Percentiles rank a stretch among this genome's conserved stretches.
Evolutionary conservation across 139 green algal genomes (phyloP).

Genomic region (Chlorella sorokiniana): DNA sequence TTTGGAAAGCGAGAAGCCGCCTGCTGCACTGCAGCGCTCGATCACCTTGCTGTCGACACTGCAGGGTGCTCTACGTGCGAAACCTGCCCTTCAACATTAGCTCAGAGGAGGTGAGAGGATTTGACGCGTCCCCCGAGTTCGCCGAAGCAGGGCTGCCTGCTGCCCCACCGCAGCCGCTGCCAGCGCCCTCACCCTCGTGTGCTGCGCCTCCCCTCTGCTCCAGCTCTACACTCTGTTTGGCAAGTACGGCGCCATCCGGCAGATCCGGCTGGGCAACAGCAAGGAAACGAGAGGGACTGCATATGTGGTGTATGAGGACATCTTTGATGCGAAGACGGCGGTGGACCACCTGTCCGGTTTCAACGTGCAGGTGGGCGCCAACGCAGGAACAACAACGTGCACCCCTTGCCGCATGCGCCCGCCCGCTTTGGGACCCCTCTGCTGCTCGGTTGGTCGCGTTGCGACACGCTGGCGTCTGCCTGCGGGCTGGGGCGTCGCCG

Average conservation of each 20-base stretch:
- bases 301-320: conserved; percentile 99
- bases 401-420: no score
- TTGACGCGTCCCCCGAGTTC: no score
- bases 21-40: neutral
- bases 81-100: conserved; percentile 99
- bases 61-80: conserved; percentile 81
- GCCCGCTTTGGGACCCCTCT: no score
- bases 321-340: conserved; percentile 97
- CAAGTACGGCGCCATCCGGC: conserved; percentile 94
- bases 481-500: no score
- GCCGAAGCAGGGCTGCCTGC: no score
- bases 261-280: conserved; percentile 83
- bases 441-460: neutral
- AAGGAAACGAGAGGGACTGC: conserved; percentile 97
- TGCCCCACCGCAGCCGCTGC: neutral
- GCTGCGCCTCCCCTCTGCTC: neutral
- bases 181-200: neutral
- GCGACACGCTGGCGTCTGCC: neutral
- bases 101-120: conserved; percentile 79
- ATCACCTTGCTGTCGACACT: neutral
- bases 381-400: neutral
- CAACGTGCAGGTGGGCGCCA: conserved; percentile 87
- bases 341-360: conserved; percentile 93
- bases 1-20: neutral
- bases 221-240: conserved; percentile 97